phyloP scores from a whole-genome alignment of 2,329 filamentous ascomycete species.

The Fusarium austroafricanum region DNA sequence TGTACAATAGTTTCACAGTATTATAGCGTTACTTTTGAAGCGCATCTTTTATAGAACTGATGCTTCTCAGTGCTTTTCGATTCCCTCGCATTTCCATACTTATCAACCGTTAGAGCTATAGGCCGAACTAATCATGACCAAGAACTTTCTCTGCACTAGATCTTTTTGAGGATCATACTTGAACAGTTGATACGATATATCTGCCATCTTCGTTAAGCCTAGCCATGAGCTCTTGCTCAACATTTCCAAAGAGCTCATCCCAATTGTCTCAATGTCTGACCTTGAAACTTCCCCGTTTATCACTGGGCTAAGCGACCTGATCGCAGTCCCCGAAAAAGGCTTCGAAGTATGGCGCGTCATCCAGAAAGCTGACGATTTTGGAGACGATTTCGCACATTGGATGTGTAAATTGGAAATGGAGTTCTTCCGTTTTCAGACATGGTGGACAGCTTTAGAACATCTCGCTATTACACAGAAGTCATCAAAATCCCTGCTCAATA shows the following conservation, averaged over 20 bases:
- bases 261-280: background rate
- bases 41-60: too few relatives aligned
- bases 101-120: too few relatives aligned
- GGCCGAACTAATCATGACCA: too few relatives aligned
- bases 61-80: too few relatives aligned
- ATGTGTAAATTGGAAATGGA: conserved; percentile 13
- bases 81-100: too few relatives aligned
- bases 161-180: too few relatives aligned
- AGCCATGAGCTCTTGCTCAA: too few relatives aligned
- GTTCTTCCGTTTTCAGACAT: background rate
- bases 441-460: conserved; percentile 5
- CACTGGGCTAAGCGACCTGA: background rate
- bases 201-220: too few relatives aligned
- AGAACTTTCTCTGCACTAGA: too few relatives aligned
- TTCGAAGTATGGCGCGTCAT: background rate
- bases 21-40: too few relatives aligned
- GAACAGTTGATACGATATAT: too few relatives aligned
- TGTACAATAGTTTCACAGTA: too few relatives aligned
- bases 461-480: background rate
- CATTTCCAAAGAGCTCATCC: background rate
- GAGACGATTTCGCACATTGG: background rate
- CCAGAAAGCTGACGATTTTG: background rate
- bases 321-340: background rate
- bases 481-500: background rate
- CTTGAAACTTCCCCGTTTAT: background rate